These are phyloP conservation scores for Artemisia tridentata DNA, from an alignment of 129 eudicot genomes.

Conservation along the genomic window DNA sequence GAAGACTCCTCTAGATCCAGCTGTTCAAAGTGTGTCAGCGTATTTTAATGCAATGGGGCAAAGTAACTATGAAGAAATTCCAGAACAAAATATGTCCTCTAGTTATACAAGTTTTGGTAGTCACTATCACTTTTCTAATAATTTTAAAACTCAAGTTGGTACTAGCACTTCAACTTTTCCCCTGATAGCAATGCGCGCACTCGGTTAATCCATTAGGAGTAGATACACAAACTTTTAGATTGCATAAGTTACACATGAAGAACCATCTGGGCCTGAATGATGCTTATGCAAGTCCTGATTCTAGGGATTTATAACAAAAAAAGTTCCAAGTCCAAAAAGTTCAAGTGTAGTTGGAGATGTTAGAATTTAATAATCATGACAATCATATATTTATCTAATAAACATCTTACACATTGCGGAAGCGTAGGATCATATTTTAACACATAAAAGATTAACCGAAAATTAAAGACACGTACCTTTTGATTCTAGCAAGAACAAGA, in stretches of 20 bases:
- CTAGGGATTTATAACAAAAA: not conserved
- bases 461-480: too few species aligned
- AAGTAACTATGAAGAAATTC: not conserved
- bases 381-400: too few species aligned
- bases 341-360: conserved; percentile 21
- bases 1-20: too few species aligned
- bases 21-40: not conserved
- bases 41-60: not conserved
- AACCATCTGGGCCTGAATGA: not conserved
- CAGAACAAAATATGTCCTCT: conserved; percentile 6
- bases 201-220: not conserved
- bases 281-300: conserved; percentile 7
- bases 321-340: conserved; percentile 8
- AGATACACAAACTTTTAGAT: not conserved
- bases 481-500: too few species aligned
- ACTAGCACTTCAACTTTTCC: conserved; percentile 8
- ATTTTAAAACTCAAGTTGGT: conserved; percentile 1
- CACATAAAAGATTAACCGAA: too few species aligned
- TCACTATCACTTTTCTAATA: not conserved
- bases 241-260: not conserved
- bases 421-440: too few species aligned
- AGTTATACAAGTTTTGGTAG: not conserved
- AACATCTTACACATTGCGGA: too few species aligned
- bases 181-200: not conserved
- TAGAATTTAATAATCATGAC: too few species aligned